A percentile compares a stretch with the other conserved stretches of the same genome.
phyloP scores from a whole-genome alignment of 805 yeast genomes.

The Helenozyma rhizophorensis region DNA sequence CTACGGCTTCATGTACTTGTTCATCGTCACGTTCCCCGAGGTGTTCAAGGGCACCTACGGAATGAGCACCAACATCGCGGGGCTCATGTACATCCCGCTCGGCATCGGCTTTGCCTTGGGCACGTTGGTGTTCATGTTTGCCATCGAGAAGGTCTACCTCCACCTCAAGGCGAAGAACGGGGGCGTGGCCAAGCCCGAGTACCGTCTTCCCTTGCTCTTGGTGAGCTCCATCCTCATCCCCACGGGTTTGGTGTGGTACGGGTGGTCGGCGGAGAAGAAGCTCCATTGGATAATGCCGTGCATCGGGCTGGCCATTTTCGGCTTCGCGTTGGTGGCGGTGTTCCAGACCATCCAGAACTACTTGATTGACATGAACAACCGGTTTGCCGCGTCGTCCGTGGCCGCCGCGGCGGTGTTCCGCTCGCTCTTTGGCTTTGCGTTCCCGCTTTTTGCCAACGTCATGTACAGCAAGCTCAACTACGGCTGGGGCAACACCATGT shows the following conservation, averaged over 20 bases:
- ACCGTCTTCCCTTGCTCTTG: conserved; percentile 49
- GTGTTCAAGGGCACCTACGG: conserved; percentile 47
- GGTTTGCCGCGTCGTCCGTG: conserved; percentile 63
- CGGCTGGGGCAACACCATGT: conserved; percentile 69
- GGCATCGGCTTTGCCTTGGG: conserved; percentile 54
- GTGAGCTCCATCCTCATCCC: conserved; percentile 48
- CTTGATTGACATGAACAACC: conserved; percentile 65
- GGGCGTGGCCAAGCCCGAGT: conserved; percentile 61
- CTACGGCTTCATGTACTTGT: conserved; percentile 62
- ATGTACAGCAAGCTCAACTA: conserved; percentile 57
- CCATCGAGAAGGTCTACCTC: conserved; percentile 38
- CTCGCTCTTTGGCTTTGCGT: conserved; percentile 62
- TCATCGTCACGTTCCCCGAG: conserved; percentile 57
- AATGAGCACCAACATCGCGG: conserved; percentile 44
- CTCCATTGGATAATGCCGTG: conserved; percentile 61
- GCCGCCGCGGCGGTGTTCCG: conserved; percentile 68
- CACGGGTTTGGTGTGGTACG: conserved; percentile 62
- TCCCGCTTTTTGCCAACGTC: conserved; percentile 60
- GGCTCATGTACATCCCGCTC: conserved; percentile 55
- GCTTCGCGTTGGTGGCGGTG: conserved; percentile 56
- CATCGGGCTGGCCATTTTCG: conserved; percentile 58
- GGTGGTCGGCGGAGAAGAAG: conserved; percentile 61
- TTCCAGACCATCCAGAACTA: conserved; percentile 67
- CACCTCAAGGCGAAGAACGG: conserved; percentile 36
- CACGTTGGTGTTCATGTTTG: conserved; percentile 43